A percentile compares a stretch with the other conserved stretches of the same genome.
These are phyloP conservation scores for Tuber microsphaerosporum DNA, from an alignment of 495 filamentous ascomycete species.

Conservation along the genomic window DNA sequence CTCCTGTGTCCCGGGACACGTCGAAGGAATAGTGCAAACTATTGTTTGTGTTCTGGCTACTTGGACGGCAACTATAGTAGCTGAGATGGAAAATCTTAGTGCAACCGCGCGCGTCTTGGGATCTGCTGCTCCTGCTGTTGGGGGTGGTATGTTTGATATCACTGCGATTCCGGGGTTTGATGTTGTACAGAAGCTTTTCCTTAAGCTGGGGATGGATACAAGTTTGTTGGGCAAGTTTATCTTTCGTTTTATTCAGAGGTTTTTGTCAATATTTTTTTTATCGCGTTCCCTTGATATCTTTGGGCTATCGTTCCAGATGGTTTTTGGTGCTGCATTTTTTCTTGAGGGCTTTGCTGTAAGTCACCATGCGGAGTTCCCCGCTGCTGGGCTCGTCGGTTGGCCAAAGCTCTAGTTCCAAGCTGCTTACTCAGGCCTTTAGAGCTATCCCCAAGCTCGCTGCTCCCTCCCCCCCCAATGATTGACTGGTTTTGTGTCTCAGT, in stretches of 20 bases:
- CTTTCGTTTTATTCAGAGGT: slow-evolving; percentile 2
- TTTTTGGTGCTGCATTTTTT: not conserved
- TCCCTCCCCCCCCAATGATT: not conserved
- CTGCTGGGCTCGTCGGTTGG: not conserved
- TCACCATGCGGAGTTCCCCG: not conserved
- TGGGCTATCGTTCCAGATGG: not conserved
- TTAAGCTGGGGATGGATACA: slow-evolving; percentile 37
- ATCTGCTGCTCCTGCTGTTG: slow-evolving; percentile 17
- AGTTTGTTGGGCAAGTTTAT: slow-evolving; percentile 35
- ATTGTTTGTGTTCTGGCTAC: not conserved
- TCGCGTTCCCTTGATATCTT: not conserved
- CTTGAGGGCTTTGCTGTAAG: not conserved
- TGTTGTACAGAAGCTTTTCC: slow-evolving; percentile 36
- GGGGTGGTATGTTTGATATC: slow-evolving; percentile 37
- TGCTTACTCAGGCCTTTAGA: not conserved
- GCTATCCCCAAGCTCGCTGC: not conserved
- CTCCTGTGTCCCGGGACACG: not conserved
- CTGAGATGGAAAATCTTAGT: slow-evolving; percentile 38
- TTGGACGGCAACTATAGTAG: not conserved
- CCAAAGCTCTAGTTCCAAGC: not conserved
- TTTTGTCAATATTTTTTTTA: not conserved
- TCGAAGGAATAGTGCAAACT: not conserved
- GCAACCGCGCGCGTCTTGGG: slow-evolving; percentile 32
- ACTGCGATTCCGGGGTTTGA: slow-evolving; percentile 39
- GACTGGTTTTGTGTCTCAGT: slow-evolving; percentile 5